A percentile compares a stretch with the other conserved stretches of the same genome.
Conservation (phyloP, 768 basidiomycete genomes). For the Aureoboletus auriporus region DNA sequence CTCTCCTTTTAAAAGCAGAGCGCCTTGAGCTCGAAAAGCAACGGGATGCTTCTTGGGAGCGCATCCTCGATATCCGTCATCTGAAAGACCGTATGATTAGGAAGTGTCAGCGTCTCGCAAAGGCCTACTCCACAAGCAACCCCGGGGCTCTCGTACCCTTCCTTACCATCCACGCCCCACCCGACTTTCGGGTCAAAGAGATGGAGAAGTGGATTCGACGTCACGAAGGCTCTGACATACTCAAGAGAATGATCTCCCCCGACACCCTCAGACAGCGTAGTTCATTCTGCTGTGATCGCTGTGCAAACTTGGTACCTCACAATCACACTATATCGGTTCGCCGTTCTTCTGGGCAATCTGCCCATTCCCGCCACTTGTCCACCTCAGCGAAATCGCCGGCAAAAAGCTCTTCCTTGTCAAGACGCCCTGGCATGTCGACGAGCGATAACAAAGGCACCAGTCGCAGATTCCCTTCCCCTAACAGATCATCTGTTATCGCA, state of each 20-base stretch:
- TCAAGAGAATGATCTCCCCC: slow-evolving; percentile 17
- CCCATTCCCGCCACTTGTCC: slow-evolving; percentile 24
- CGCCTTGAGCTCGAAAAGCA: slow-evolving; percentile 56
- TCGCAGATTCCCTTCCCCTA: slow-evolving; percentile 9
- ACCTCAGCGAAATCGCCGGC: slow-evolving; percentile 15
- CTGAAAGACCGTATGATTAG: slow-evolving; percentile 81
- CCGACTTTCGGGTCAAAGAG: slow-evolving; percentile 72
- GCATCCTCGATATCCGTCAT: slow-evolving; percentile 69
- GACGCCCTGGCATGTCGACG: slow-evolving; percentile 15
- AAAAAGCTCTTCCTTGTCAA: slow-evolving; percentile 12
- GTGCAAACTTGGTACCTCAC: slow-evolving; percentile 32
- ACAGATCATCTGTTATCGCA: slow-evolving; percentile 7
- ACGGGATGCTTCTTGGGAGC: slow-evolving; percentile 56
- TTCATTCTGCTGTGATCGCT: slow-evolving; percentile 32
- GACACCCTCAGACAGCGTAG: slow-evolving; percentile 24
- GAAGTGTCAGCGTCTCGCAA: slow-evolving; percentile 66
- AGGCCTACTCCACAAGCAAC: slow-evolving; percentile 36
- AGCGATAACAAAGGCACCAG: slow-evolving; percentile 1
- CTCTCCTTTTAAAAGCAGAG: slow-evolving; percentile 62
- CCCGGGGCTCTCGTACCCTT: slow-evolving; percentile 45
- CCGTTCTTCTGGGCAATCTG: slow-evolving; percentile 24
- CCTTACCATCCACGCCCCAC: slow-evolving; percentile 63
- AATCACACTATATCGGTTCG: slow-evolving; percentile 25
- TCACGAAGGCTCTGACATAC: slow-evolving; percentile 32
- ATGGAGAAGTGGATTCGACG: slow-evolving; percentile 75